These are phyloP conservation scores for Penicillium sp. DNA, from an alignment of 2,329 filamentous ascomycete genomes.

Conservation along the genomic window DNA sequence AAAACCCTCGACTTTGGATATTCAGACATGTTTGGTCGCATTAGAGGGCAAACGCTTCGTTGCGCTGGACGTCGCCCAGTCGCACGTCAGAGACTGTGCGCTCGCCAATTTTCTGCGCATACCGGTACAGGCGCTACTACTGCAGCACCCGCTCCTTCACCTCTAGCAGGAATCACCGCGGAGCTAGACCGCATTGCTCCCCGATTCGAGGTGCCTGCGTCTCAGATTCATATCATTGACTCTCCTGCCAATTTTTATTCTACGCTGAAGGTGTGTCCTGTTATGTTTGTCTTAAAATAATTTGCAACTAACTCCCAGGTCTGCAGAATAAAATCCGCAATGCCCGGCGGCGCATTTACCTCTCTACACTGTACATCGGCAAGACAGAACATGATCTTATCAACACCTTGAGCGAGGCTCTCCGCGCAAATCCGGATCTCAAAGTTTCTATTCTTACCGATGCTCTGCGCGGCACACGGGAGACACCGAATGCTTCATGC, in stretches of 20 bases:
- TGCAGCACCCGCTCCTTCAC: conserved; percentile 36
- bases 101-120: conserved; percentile 39
- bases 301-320: conserved; percentile 1
- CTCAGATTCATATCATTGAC: conserved; percentile 74
- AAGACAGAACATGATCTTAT: conserved; percentile 90
- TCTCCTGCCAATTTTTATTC: conserved; percentile 88
- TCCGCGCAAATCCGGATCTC: conserved; percentile 70
- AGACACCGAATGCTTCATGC: conserved; percentile 80
- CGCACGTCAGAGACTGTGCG: conserved; percentile 28
- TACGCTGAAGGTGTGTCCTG: conserved; percentile 69
- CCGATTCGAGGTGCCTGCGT: conserved; percentile 80
- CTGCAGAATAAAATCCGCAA: conserved; percentile 72
- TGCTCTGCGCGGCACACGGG: conserved; percentile 83
- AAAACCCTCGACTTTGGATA: conserved; percentile 10
- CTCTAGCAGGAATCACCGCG: conserved; percentile 58
- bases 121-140: conserved; percentile 21
- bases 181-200: conserved; percentile 88
- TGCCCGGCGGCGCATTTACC: conserved; percentile 76
- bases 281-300: neutral
- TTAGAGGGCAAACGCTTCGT: conserved; percentile 38
- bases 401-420: conserved; percentile 68
- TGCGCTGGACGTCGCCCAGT: conserved; percentile 31
- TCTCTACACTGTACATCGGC: conserved; percentile 96
- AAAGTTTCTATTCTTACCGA: conserved; percentile 89
- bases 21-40: conserved; percentile 37